Evolutionary conservation across 495 filamentous ascomycete genomes (phyloP).

Genomic region (Massariosphaeria phaeospora): DNA sequence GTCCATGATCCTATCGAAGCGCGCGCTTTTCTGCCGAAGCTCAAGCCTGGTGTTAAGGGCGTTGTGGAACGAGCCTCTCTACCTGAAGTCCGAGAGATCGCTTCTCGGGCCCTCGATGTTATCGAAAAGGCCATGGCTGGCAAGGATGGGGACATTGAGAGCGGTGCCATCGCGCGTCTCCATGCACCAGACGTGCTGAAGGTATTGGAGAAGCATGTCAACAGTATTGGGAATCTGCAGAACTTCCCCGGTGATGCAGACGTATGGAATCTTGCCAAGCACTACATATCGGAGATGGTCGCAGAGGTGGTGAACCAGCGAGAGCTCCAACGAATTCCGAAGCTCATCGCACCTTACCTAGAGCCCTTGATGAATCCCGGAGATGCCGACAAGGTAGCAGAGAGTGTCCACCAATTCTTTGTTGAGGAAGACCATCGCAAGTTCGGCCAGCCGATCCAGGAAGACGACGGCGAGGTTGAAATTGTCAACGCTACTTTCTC

Average conservation of each 20-base stretch:
- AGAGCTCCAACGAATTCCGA: slow-evolving; percentile 63
- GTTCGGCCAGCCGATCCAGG: slow-evolving; percentile 76
- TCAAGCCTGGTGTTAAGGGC: slow-evolving; percentile 86
- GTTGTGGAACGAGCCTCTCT: slow-evolving; percentile 85
- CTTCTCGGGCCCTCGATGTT: slow-evolving; percentile 71
- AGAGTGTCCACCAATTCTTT: slow-evolving; percentile 64
- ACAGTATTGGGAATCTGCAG: slow-evolving; percentile 59
- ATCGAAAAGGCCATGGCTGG: slow-evolving; percentile 90
- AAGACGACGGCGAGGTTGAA: slow-evolving; percentile 80
- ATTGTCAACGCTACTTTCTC: slow-evolving; percentile 99
- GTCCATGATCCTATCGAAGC: slow-evolving; percentile 97
- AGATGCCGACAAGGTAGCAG: slow-evolving; percentile 56
- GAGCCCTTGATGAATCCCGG: slow-evolving; percentile 58
- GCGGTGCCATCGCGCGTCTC: slow-evolving; percentile 60
- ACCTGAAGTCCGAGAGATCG: slow-evolving; percentile 90
- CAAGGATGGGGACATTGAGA: slow-evolving; percentile 50
- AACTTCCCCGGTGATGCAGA: slow-evolving; percentile 55
- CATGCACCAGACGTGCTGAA: slow-evolving; percentile 69
- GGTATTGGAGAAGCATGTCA: slow-evolving; percentile 68
- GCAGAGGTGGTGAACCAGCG: slow-evolving; percentile 85
- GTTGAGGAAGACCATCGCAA: slow-evolving; percentile 79
- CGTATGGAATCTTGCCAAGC: slow-evolving; percentile 61
- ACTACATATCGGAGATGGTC: slow-evolving; percentile 79
- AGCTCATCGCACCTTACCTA: slow-evolving; percentile 67
- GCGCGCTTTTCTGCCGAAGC: slow-evolving; percentile 89